These are phyloP conservation scores for Periconia sp. DNA, from an alignment of 2,329 filamentous ascomycete genomes.

Conservation along the genomic window DNA sequence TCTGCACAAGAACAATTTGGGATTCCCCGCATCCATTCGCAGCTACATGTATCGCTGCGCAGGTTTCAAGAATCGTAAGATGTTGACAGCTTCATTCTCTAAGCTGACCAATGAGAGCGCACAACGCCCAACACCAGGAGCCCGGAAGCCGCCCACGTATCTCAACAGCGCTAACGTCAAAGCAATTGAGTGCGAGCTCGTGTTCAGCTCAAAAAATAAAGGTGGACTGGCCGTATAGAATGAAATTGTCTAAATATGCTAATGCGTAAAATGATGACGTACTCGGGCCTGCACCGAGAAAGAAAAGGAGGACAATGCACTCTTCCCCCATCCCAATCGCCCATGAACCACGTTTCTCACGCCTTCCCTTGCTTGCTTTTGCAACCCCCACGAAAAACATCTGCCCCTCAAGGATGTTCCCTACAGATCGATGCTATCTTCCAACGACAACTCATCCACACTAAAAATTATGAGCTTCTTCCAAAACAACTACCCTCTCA, in stretches of 20 bases:
- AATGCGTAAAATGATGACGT: not conserved
- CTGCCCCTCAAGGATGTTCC: too few relatives aligned
- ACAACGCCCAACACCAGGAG: slow-evolving; percentile 23
- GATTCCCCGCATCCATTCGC: not conserved
- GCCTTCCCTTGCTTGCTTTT: too few relatives aligned
- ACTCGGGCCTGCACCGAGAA: slow-evolving; percentile 1
- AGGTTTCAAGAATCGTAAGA: slow-evolving; percentile 33
- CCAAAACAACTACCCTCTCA: too few relatives aligned
- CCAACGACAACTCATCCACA: too few relatives aligned
- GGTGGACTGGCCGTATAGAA: not conserved
- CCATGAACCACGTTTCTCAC: too few relatives aligned
- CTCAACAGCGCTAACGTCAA: slow-evolving; percentile 24
- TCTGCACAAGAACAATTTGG: too few relatives aligned
- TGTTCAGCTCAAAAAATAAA: too few relatives aligned
- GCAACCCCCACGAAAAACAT: too few relatives aligned
- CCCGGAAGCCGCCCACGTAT: slow-evolving; percentile 33
- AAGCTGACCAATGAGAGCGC: slow-evolving; percentile 29
- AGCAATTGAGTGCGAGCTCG: too few relatives aligned
- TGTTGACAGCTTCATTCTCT: slow-evolving; percentile 22
- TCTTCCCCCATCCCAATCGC: too few relatives aligned
- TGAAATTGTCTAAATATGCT: not conserved
- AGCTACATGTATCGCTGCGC: slow-evolving; percentile 2
- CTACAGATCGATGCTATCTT: too few relatives aligned
- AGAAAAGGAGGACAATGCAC: not conserved
- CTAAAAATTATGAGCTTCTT: too few relatives aligned